phyloP scores from a whole-genome alignment of 306 rosid species.

The Vigna nakashimae region DNA sequence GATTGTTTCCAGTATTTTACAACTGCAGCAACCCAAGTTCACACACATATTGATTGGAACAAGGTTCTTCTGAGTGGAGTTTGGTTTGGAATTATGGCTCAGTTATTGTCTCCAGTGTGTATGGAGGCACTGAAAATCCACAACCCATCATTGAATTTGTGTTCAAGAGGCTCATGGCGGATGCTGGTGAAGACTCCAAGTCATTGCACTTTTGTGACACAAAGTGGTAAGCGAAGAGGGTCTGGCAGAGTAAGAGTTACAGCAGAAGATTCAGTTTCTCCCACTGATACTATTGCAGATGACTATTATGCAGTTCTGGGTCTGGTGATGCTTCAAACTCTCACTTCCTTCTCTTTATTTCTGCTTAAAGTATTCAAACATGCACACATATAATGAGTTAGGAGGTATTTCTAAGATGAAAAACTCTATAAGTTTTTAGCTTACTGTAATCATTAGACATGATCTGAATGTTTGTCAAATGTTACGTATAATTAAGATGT shows the following conservation, averaged over 20 bases:
- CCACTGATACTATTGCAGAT: slow-evolving; percentile 58
- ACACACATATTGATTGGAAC: neutral
- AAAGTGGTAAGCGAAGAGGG: slow-evolving; percentile 50
- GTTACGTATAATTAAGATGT: slow-evolving; percentile 30
- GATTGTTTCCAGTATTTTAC: slow-evolving; percentile 5
- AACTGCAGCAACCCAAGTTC: slow-evolving; percentile 3
- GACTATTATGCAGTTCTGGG: slow-evolving; percentile 83
- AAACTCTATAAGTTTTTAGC: neutral
- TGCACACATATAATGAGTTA: neutral
- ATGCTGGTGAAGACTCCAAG: slow-evolving; percentile 37
- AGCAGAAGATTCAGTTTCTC: slow-evolving; percentile 56
- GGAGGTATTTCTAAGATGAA: neutral
- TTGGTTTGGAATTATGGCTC: slow-evolving; percentile 58
- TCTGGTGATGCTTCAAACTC: slow-evolving; percentile 56
- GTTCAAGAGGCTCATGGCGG: slow-evolving; percentile 57
- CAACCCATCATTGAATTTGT: slow-evolving; percentile 48
- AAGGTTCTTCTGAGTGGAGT: neutral
- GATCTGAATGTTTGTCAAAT: slow-evolving; percentile 19
- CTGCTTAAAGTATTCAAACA: slow-evolving; percentile 10
- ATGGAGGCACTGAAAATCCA: slow-evolving; percentile 64
- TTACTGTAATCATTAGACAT: slow-evolving; percentile 18
- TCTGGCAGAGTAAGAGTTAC: slow-evolving; percentile 60
- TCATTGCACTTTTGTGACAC: slow-evolving; percentile 49
- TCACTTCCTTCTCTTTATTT: neutral
- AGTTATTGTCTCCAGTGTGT: slow-evolving; percentile 63